These are phyloP conservation scores for Panaeolus cyanescens DNA, from an alignment of 768 basidiomycete genomes.

Conservation along the genomic window DNA sequence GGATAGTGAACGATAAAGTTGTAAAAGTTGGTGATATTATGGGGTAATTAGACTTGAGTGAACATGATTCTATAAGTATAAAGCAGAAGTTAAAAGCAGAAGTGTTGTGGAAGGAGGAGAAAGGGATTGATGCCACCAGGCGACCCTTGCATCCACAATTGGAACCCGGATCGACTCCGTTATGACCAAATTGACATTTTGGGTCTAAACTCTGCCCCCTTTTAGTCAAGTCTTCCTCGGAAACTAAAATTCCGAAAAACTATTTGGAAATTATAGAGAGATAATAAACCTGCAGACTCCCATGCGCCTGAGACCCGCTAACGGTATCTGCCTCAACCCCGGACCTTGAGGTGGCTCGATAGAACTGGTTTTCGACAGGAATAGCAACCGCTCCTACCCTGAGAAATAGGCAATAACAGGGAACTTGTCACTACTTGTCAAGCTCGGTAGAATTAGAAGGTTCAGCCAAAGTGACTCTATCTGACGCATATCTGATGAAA, in stretches of 20 bases:
- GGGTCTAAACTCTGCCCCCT: not conserved
- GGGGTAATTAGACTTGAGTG: slow-evolving; percentile 1
- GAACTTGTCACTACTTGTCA: not conserved
- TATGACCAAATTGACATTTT: slow-evolving; percentile 1
- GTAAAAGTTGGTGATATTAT: not conserved
- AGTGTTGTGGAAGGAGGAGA: slow-evolving; percentile 1
- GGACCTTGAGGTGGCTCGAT: not conserved
- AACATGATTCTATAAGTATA: slow-evolving; percentile 1
- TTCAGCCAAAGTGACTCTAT: not conserved
- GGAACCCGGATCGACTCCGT: slow-evolving; percentile 2
- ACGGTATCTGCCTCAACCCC: not conserved
- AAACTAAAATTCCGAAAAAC: not conserved
- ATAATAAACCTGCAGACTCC: not conserved
- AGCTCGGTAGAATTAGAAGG: not conserved
- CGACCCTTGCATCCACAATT: slow-evolving; percentile 1
- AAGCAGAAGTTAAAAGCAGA: not conserved
- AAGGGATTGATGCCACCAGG: not conserved
- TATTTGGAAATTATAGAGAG: not conserved
- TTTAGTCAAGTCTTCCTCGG: not conserved
- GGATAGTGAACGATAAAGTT: not conserved
- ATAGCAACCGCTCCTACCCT: not conserved
- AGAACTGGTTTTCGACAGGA: not conserved
- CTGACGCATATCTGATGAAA: not conserved
- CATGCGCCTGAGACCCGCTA: not conserved
- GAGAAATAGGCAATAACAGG: not conserved